Evolutionary conservation across 2,329 filamentous ascomycete species (phyloP), one percentile per base, ranked within the genome.

Genomic region (Aspergillus costaricaensis): DNA sequence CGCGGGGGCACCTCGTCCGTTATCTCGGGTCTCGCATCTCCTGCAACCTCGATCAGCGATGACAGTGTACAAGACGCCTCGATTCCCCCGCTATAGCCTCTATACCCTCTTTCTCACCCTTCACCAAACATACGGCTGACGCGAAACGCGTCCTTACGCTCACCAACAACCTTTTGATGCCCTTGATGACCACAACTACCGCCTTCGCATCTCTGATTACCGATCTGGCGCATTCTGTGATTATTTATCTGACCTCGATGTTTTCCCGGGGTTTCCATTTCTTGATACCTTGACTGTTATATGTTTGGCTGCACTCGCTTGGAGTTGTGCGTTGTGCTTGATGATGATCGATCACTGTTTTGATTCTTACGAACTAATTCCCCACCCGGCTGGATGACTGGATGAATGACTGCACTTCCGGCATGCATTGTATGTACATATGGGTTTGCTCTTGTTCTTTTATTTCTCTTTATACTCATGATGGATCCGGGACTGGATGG

Each of bases 11-110:
- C 72, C 0, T 75, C 74, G 2, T 77, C 75, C 17, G 73, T 75
- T 4, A 70, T 77, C 6, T 76, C 75, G 5, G 75, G 76, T 0
- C 62, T 77, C 5, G 75, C 71, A 4, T 77, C 70, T 8, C 76
- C 75, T 2, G 75, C 74, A 19, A 76, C 75, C 4, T 75, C 74
- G 14, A 59, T 72, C 55, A 74, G 73, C 61, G 72, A 72, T 12
- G 67, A 71, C 36, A 72, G 73, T 43, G 62, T 72, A 15, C 65
- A 68, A n/a, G 73, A 75, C 21, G 41, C 27, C 9, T 51, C 62
- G 6, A 58, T 63, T 15, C 62, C 57, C 15, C 50, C 56, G 12
- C 58, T 65, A 19, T 62, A 58, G 19, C 47, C 52, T 52, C 27
- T 47, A 43, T 30, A 23, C 27, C 41, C 21, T 15, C 17, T 30